Conservation (phyloP, 306 rosid species). For the Trifolium pratense region DNA sequence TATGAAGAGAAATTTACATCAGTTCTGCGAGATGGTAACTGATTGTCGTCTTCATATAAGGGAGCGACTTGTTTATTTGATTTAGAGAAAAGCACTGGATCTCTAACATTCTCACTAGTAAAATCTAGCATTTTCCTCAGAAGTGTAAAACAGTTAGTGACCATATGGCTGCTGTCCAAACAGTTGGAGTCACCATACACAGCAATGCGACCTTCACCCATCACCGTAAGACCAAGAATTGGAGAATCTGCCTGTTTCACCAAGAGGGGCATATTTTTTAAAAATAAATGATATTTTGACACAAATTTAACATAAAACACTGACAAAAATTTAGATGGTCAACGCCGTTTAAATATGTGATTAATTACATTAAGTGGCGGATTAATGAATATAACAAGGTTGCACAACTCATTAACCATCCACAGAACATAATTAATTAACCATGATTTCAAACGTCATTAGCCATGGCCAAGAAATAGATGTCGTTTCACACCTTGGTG, state of each 20-base stretch:
- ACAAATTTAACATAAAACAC: neutral
- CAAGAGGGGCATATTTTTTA: conserved; percentile 32
- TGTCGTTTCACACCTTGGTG: conserved; percentile 53
- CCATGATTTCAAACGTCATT: neutral
- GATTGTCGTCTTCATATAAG: conserved; percentile 67
- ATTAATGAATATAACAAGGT: neutral
- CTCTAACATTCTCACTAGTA: conserved; percentile 67
- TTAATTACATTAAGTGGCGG: neutral
- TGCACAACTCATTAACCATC: neutral
- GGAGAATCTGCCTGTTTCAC: conserved; percentile 92
- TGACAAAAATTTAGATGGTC: neutral
- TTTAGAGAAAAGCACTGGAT: conserved; percentile 79
- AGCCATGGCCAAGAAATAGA: neutral
- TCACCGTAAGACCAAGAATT: conserved; percentile 75
- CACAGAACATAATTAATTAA: neutral
- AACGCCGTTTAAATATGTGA: neutral
- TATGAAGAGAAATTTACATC: conserved; percentile 86
- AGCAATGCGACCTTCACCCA: conserved; percentile 75
- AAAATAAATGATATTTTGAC: neutral
- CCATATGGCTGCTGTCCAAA: conserved; percentile 97
- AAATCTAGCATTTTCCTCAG: conserved; percentile 81
- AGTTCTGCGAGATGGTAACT: conserved; percentile 87
- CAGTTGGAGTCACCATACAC: conserved; percentile 98
- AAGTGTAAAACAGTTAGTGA: conserved; percentile 88
- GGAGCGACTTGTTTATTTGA: conserved; percentile 61